Evolutionary conservation across 1,139 yeast species (phyloP).

Genomic region (Debaryomyces robertsiae): DNA sequence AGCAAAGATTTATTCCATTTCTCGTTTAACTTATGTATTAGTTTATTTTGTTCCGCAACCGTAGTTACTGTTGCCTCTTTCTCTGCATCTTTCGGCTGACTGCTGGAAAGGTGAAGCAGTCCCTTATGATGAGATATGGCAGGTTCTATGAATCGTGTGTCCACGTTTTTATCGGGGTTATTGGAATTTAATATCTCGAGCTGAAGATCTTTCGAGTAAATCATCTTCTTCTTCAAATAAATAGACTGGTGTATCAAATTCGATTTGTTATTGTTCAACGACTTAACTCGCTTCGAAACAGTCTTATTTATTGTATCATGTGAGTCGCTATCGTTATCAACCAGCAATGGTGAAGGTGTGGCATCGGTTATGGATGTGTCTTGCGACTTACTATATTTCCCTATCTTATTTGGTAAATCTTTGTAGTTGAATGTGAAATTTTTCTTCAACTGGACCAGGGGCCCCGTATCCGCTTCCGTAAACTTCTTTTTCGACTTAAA

Average conservation of each 20-base stretch:
- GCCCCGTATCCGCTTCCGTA: neutral
- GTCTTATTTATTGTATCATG: slow-evolving; percentile 6
- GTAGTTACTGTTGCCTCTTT: slow-evolving; percentile 18
- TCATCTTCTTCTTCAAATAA: slow-evolving; percentile 32
- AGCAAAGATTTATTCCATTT: slow-evolving; percentile 15
- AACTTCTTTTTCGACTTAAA: neutral
- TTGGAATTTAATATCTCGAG: slow-evolving; percentile 29
- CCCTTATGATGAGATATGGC: neutral
- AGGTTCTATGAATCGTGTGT: slow-evolving; percentile 12
- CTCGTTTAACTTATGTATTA: slow-evolving; percentile 21
- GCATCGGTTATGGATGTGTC: neutral
- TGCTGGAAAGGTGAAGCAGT: neutral
- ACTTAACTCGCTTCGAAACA: slow-evolving; percentile 14
- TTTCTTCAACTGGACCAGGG: slow-evolving; percentile 1
- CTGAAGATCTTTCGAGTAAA: slow-evolving; percentile 44
- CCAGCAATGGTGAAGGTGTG: slow-evolving; percentile 27
- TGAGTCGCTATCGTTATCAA: slow-evolving; percentile 13
- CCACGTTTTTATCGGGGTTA: slow-evolving; percentile 10
- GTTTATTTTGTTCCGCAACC: slow-evolving; percentile 34
- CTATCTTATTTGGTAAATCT: neutral
- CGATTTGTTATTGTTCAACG: slow-evolving; percentile 9
- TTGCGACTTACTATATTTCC: neutral
- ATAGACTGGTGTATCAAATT: slow-evolving; percentile 25
- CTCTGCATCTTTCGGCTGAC: slow-evolving; percentile 4
- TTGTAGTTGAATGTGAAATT: slow-evolving; percentile 6